These are phyloP conservation scores for Phytophthora hibernalis DNA, from an alignment of 352 stramenopile species.

Conservation along the genomic window DNA sequence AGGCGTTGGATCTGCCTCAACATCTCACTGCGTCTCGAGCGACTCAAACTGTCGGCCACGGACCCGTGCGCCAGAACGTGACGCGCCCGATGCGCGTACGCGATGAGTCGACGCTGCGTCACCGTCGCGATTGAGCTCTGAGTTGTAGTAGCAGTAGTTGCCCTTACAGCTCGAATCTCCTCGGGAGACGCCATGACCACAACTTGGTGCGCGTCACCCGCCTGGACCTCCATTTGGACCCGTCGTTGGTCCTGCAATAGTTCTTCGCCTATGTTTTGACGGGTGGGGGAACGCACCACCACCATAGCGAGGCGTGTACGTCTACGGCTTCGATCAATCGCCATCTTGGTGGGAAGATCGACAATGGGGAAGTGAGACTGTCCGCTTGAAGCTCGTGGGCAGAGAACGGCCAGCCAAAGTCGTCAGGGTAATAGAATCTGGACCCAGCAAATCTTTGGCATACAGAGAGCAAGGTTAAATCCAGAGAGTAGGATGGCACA, in stretches of 20 bases:
- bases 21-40: slow-evolving; percentile 40
- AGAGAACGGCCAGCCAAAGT: background rate
- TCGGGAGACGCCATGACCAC: slow-evolving; percentile 33
- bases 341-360: slow-evolving; percentile 18
- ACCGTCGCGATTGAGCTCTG: background rate
- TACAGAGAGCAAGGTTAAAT: background rate
- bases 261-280: background rate
- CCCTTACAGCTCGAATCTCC: slow-evolving; percentile 13
- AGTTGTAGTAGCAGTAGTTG: background rate
- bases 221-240: slow-evolving; percentile 26
- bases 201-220: slow-evolving; percentile 16
- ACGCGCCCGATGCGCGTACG: slow-evolving; percentile 32
- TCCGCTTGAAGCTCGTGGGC: background rate
- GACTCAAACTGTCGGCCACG: slow-evolving; percentile 29
- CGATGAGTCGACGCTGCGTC: slow-evolving; percentile 29
- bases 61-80: slow-evolving; percentile 30
- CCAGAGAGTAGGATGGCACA: background rate
- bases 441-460: background rate
- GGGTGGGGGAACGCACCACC: slow-evolving; percentile 21
- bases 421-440: slow-evolving; percentile 14
- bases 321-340: slow-evolving; percentile 17
- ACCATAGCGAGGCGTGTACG: slow-evolving; percentile 27
- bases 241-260: slow-evolving; percentile 15
- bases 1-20: slow-evolving; percentile 46
- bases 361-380: slow-evolving; percentile 23